These are phyloP conservation scores for Plectranthus barbatus DNA, from an alignment of 257 asterid genomes.

Conservation along the genomic window DNA sequence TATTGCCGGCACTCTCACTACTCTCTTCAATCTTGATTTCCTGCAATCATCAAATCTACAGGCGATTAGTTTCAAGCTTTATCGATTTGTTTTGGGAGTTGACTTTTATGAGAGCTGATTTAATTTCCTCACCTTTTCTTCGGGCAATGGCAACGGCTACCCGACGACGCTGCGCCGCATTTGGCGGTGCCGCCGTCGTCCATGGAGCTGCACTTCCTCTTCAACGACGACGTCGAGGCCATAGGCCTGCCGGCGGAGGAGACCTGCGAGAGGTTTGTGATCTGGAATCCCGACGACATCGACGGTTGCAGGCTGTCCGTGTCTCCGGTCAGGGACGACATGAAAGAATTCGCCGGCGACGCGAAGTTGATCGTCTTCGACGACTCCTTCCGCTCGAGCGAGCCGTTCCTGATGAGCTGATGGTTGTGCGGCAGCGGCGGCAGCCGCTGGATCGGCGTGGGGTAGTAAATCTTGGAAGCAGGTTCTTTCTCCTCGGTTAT, in stretches of 20 bases:
- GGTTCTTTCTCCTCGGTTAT: conserved; percentile 20
- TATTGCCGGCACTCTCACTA: conserved; percentile 51
- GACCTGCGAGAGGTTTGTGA: conserved; percentile 59
- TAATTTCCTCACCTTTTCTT: conserved; percentile 46
- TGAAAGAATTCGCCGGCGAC: conserved; percentile 50
- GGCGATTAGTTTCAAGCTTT: background rate
- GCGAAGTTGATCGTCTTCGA: conserved; percentile 69
- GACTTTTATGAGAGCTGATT: background rate
- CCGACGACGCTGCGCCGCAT: conserved; percentile 55
- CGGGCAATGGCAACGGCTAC: conserved; percentile 64
- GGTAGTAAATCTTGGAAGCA: conserved; percentile 41
- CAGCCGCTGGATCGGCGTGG: too few species aligned
- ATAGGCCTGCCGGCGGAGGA: conserved; percentile 66
- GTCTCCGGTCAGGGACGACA: conserved; percentile 77
- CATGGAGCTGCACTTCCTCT: conserved; percentile 63
- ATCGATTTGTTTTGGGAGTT: background rate
- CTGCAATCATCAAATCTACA: conserved; percentile 10
- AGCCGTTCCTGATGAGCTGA: conserved; percentile 28
- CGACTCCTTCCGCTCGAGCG: conserved; percentile 54
- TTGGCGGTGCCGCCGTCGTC: conserved; percentile 28
- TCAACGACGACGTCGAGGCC: conserved; percentile 45
- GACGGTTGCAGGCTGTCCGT: conserved; percentile 57
- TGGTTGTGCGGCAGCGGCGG: conserved; percentile 75
- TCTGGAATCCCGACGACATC: conserved; percentile 74
- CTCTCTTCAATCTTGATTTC: conserved; percentile 51